These are phyloP conservation scores for Populus hybrid DNA, from an alignment of 441 rosid species.

Conservation along the genomic window DNA sequence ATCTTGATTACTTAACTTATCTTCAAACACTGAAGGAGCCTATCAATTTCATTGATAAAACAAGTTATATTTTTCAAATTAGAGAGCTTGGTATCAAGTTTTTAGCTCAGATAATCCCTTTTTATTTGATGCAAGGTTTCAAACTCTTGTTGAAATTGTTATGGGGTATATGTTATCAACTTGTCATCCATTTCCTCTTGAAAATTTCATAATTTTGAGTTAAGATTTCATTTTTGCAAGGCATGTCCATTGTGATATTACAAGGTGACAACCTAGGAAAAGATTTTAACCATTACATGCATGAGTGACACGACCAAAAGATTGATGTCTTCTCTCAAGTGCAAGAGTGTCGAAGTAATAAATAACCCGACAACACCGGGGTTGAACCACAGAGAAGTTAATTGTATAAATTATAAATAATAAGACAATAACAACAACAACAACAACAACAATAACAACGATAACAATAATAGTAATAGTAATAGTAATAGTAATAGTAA, in stretches of 20 bases:
- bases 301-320: too few relatives aligned
- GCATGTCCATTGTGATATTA: background rate
- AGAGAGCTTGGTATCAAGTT: background rate
- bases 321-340: too few relatives aligned
- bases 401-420: too few relatives aligned
- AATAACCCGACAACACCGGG: too few relatives aligned
- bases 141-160: too few relatives aligned
- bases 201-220: background rate
- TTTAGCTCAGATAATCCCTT: too few relatives aligned
- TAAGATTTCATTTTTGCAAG: background rate
- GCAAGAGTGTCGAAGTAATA: too few relatives aligned
- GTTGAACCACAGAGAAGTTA: too few relatives aligned
- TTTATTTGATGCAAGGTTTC: background rate
- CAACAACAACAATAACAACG: too few relatives aligned
- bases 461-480: too few relatives aligned
- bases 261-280: background rate
- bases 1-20: background rate
- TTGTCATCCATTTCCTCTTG: background rate
- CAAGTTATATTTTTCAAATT: background rate
- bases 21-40: background rate
- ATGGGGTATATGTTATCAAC: background rate
- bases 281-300: background rate
- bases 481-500: too few relatives aligned
- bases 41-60: background rate
- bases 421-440: too few relatives aligned